A percentile compares a stretch with the other conserved stretches of the same genome.
These are phyloP conservation scores for Adansonia gregorii DNA, from an alignment of 441 rosid genomes.

Conservation along the genomic window DNA sequence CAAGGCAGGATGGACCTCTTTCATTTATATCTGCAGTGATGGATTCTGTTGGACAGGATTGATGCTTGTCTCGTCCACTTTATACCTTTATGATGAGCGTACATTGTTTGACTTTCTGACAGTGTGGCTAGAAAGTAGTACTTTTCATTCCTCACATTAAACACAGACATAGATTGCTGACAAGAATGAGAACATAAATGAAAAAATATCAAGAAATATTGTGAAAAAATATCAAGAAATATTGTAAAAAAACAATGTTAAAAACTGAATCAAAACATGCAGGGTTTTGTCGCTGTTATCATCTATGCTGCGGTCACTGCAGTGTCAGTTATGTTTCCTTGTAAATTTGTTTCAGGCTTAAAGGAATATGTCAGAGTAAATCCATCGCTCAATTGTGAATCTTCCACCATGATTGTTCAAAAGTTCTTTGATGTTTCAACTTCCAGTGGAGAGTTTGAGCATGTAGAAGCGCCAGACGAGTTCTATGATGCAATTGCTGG, in stretches of 20 bases:
- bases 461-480: slow-evolving; percentile 69
- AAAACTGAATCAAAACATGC: background rate
- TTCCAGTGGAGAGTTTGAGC: slow-evolving; percentile 58
- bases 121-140: background rate
- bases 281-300: background rate
- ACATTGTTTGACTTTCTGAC: slow-evolving; percentile 10
- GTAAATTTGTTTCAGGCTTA: slow-evolving; percentile 63
- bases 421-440: slow-evolving; percentile 50
- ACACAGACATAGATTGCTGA: background rate
- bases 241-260: slow-evolving; percentile 5
- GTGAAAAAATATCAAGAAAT: slow-evolving; percentile 1
- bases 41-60: background rate
- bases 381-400: slow-evolving; percentile 69
- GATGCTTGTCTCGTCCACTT: background rate
- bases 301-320: background rate
- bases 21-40: background rate
- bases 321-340: slow-evolving; percentile 23
- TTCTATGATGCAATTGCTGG: slow-evolving; percentile 89
- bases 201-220: slow-evolving; percentile 1
- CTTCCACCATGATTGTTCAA: slow-evolving; percentile 53
- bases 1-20: slow-evolving; percentile 10
- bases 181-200: background rate
- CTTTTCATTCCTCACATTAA: background rate
- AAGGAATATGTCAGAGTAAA: slow-evolving; percentile 95
- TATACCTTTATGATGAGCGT: background rate